Base-by-base conservation (phyloP, 1,139 yeast species). In the Geotrichum fermentans region DNA sequence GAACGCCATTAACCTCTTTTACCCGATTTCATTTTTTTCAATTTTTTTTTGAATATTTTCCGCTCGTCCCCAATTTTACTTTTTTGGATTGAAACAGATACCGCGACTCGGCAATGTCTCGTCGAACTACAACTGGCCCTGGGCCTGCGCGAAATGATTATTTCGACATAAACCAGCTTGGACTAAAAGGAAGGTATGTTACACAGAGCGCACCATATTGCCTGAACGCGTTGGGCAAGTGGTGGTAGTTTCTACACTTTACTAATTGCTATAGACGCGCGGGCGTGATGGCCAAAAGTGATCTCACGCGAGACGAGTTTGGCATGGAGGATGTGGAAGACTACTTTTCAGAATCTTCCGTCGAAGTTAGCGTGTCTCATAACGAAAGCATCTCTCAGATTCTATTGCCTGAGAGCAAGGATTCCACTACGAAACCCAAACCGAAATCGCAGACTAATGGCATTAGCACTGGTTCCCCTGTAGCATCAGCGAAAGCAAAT, bases 291-390 rank as follows among this genome's bases (percentile, higher is more conserved):
- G 79, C 80, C 2, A 72, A 70, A 47, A 63, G 71, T 50, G 72
- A 79, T 64, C 60, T 83, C 40, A 67, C 70, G 30, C 75, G 78
- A 56, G 94, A 85, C 64, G 77, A 77, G 51, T 76, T 79, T 61
- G 83, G 88, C 33, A 79, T 87, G 82, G 96, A 88, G 61, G 85
- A 82, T 58, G 66, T 87, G 37, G 85, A 83, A 57, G 95, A 82
- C 49, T 88, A 83, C 68, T 87, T 86, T 57, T 74, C 74, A 17
- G 65, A 40, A 40, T 29, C 28, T 6, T 10, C 28, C 6, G 28
- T 6, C 8, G 28, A 24, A 24, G 28, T 6, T 6, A 24, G 28
- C 28, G 28, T 6, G 8, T 24, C 28, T 6, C 34, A 18, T 26
- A 34, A 13, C 24, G 10, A 8, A 34, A 39, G 34, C 20, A n/a